These are phyloP conservation scores for Yarrowia sp. DNA, from an alignment of 805 yeast species.

Conservation along the genomic window DNA sequence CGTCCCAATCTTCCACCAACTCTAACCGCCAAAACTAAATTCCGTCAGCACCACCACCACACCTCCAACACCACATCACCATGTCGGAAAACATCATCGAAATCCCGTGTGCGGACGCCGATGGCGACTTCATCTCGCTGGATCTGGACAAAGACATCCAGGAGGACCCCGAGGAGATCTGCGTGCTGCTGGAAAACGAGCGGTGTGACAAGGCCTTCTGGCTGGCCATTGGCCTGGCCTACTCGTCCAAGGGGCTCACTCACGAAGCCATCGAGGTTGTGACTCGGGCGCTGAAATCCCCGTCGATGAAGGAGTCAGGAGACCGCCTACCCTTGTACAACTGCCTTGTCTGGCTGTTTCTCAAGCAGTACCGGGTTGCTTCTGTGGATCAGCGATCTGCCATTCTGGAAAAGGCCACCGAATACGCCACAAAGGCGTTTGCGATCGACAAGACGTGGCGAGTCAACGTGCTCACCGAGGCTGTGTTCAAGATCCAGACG, in stretches of 20 bases:
- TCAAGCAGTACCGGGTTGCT: slow-evolving; percentile 49
- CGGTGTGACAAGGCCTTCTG: slow-evolving; percentile 78
- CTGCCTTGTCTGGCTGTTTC: slow-evolving; percentile 73
- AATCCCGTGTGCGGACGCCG: slow-evolving; percentile 69
- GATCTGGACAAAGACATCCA: slow-evolving; percentile 83
- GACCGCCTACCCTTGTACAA: slow-evolving; percentile 64
- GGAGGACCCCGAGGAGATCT: slow-evolving; percentile 85
- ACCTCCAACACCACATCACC: background rate
- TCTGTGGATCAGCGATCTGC: slow-evolving; percentile 41
- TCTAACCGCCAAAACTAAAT: background rate
- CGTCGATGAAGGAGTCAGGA: slow-evolving; percentile 46
- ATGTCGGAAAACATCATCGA: slow-evolving; percentile 54
- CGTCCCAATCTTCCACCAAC: too few relatives aligned
- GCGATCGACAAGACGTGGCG: slow-evolving; percentile 57
- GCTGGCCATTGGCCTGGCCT: slow-evolving; percentile 83
- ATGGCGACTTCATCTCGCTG: slow-evolving; percentile 85
- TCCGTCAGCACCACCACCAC: background rate
- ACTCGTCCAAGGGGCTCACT: slow-evolving; percentile 65
- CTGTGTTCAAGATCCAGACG: slow-evolving; percentile 64
- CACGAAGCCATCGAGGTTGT: slow-evolving; percentile 71
- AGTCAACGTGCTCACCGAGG: slow-evolving; percentile 65
- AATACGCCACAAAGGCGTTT: slow-evolving; percentile 58
- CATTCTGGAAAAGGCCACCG: slow-evolving; percentile 53
- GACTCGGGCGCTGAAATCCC: slow-evolving; percentile 60
- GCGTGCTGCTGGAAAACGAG: slow-evolving; percentile 80